These are phyloP conservation scores for Apiotrichum akiyoshidainum DNA, from an alignment of 1,284 basidiomycete genomes.

Conservation along the genomic window DNA sequence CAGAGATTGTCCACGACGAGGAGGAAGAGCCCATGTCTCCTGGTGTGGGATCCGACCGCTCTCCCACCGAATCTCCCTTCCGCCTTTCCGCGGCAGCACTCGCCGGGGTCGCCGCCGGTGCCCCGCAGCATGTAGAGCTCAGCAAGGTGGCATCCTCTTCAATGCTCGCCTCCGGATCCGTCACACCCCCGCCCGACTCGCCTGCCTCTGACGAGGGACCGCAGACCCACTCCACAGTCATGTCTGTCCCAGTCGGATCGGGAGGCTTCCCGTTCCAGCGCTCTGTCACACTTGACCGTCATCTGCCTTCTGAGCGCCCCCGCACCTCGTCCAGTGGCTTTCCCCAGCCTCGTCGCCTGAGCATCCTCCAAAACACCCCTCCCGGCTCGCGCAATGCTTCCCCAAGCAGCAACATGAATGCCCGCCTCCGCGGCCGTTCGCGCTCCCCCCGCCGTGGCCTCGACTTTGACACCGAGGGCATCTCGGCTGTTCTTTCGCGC, in stretches of 20 bases:
- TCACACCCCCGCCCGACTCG: not conserved
- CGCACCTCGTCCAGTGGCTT: not conserved
- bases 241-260: slow-evolving; percentile 4
- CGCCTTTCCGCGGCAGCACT: too few species aligned
- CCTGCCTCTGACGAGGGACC: not conserved
- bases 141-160: too few species aligned
- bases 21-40: not conserved
- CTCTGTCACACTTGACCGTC: not conserved
- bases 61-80: not conserved
- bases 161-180: not conserved
- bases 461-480: slow-evolving; percentile 37
- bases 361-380: slow-evolving; percentile 37
- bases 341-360: slow-evolving; percentile 34
- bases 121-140: not conserved
- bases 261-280: slow-evolving; percentile 1
- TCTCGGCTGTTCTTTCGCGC: slow-evolving; percentile 35
- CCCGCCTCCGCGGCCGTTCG: slow-evolving; percentile 22
- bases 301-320: not conserved
- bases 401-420: slow-evolving; percentile 17
- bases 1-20: slow-evolving; percentile 35
- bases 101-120: not conserved
- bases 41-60: not conserved
- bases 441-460: slow-evolving; percentile 22
- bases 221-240: not conserved
- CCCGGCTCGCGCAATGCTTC: slow-evolving; percentile 36